A percentile compares a stretch with the other conserved stretches of the same genome.
These are phyloP conservation scores for Hyphodiscus hymeniophilus DNA, from an alignment of 495 filamentous ascomycete species.

Conservation along the genomic window DNA sequence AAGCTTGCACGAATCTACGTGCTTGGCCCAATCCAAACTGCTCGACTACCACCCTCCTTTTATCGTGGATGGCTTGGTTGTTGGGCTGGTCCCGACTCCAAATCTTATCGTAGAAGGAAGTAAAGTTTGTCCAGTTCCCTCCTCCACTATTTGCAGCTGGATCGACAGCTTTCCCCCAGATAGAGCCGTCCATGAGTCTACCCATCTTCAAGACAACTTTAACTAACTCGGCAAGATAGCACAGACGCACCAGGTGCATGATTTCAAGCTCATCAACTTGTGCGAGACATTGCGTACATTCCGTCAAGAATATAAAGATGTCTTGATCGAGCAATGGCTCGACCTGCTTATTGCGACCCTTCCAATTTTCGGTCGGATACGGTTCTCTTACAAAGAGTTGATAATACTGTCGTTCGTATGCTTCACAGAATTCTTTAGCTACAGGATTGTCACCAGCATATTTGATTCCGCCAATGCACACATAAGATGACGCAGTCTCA, in stretches of 20 bases:
- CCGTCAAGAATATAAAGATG: slow-evolving; percentile 78
- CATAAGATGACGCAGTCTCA: slow-evolving; percentile 80
- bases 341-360: not conserved
- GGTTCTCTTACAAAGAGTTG: slow-evolving; percentile 51
- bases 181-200: not conserved
- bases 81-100: not conserved
- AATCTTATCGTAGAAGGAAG: not conserved
- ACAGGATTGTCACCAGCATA: slow-evolving; percentile 50
- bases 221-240: slow-evolving; percentile 85
- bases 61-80: not conserved
- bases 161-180: not conserved
- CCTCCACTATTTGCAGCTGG: no score
- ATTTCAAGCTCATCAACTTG: slow-evolving; percentile 69
- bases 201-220: slow-evolving; percentile 47
- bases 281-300: slow-evolving; percentile 60
- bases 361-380: slow-evolving; percentile 1
- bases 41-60: not conserved
- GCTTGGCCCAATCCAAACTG: slow-evolving; percentile 4
- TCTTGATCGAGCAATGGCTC: slow-evolving; percentile 66
- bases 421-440: slow-evolving; percentile 57
- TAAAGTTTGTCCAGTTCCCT: not conserved
- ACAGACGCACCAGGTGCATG: slow-evolving; percentile 75
- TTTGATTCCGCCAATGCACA: slow-evolving; percentile 63
- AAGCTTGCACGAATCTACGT: slow-evolving; percentile 44
- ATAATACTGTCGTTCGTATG: slow-evolving; percentile 64